Percentiles rank a stretch among this genome's conserved stretches.
Evolutionary conservation across 257 asterid species (phyloP).

Genomic region (Ehretia macrophylla): DNA sequence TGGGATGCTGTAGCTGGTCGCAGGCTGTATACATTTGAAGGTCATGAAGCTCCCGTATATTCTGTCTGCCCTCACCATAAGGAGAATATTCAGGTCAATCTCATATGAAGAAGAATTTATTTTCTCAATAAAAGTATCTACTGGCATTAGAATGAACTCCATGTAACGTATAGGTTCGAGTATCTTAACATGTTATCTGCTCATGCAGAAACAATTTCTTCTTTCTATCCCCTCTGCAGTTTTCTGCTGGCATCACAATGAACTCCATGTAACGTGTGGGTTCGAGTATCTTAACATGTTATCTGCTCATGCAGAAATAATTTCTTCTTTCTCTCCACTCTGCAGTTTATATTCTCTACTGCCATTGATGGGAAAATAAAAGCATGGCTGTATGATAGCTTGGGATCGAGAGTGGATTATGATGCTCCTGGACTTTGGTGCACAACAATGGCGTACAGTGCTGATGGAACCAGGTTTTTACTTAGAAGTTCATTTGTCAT

Average conservation of each 20-base stretch:
- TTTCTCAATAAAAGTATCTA: not conserved
- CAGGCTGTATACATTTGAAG: conserved; percentile 36
- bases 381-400: conserved; percentile 60
- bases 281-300: not conserved
- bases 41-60: conserved; percentile 51
- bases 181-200: not conserved
- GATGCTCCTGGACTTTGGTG: conserved; percentile 73
- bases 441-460: conserved; percentile 66
- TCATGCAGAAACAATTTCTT: not conserved
- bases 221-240: conserved; percentile 23
- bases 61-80: conserved; percentile 43
- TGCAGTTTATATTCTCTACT: conserved; percentile 63
- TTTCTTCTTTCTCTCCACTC: not conserved
- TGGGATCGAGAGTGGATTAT: conserved; percentile 65
- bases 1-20: conserved; percentile 54
- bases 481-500: not conserved
- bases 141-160: too few relatives aligned
- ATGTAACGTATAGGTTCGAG: too few relatives aligned
- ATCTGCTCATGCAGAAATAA: not conserved
- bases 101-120: not conserved
- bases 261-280: too few relatives aligned
- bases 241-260: conserved; percentile 70
- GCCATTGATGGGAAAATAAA: conserved; percentile 67
- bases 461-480: conserved; percentile 57
- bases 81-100: conserved; percentile 34